Evolutionary conservation across 805 yeast genomes (phyloP).

Genomic region (Ogataea degrootiae): DNA sequence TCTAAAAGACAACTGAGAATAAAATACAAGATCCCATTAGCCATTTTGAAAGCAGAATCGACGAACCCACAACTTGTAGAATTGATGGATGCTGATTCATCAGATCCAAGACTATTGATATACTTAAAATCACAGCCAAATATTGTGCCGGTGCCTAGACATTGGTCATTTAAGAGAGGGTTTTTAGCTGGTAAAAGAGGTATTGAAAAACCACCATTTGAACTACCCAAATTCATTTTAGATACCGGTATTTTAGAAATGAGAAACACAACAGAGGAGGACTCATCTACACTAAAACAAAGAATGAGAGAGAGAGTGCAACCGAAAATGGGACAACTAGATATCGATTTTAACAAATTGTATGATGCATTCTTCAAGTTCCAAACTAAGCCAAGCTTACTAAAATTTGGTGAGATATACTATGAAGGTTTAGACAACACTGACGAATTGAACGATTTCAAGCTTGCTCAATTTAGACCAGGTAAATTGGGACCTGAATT

Average conservation of each 20-base stretch:
- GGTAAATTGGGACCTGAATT: constrained; percentile 63
- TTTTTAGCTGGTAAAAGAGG: constrained; percentile 65
- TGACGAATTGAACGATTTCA: constrained; percentile 33
- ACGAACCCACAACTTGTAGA: constrained; percentile 70
- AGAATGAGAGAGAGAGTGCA: constrained; percentile 79
- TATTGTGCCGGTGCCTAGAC: constrained; percentile 70
- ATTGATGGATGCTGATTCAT: constrained; percentile 84
- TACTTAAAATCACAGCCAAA: constrained; percentile 62
- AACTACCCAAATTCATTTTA: constrained; percentile 69
- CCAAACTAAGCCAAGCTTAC: constrained; percentile 69
- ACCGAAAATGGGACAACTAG: constrained; percentile 82
- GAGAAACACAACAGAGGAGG: constrained; percentile 58
- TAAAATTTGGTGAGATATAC: constrained; percentile 70
- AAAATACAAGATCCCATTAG: constrained; percentile 55
- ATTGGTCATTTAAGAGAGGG: constrained; percentile 80
- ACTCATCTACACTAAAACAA: constrained; percentile 60
- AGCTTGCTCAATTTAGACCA: constrained; percentile 39
- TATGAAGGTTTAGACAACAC: constrained; percentile 58
- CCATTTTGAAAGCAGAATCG: constrained; percentile 58
- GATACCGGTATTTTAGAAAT: constrained; percentile 85
- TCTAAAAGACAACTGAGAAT: constrained; percentile 50
- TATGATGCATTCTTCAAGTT: constrained; percentile 83
- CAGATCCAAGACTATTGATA: constrained; percentile 65
- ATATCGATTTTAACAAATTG: constrained; percentile 76
- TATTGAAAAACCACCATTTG: constrained; percentile 63